Conservation (phyloP, 73 alveolate species). For the Uronychia setigera region DNA sequence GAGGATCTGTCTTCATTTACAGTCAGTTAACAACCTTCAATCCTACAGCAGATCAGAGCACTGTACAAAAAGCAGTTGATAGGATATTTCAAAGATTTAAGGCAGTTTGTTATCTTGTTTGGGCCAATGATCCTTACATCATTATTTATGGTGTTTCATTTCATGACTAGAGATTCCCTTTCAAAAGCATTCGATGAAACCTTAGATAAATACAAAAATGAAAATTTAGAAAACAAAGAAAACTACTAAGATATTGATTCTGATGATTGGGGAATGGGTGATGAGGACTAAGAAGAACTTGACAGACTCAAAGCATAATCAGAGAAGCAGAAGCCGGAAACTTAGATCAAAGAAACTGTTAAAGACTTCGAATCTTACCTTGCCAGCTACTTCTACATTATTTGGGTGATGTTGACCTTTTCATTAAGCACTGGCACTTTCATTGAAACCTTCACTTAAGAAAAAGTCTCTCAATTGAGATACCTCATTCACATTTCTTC, state of each 20-base stretch:
- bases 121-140: background rate
- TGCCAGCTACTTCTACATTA: background rate
- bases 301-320: background rate
- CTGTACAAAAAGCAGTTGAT: background rate
- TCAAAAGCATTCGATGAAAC: background rate
- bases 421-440: background rate
- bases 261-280: background rate
- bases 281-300: background rate
- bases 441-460: background rate
- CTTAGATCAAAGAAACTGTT: background rate
- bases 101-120: background rate
- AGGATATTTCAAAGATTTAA: background rate
- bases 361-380: background rate
- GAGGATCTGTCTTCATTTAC: background rate
- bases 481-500: background rate
- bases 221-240: background rate
- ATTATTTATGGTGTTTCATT: background rate
- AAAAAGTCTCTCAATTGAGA: background rate
- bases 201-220: background rate
- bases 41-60: background rate
- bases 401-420: background rate
- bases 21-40: background rate
- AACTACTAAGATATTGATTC: too few relatives aligned
- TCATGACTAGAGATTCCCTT: background rate
- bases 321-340: background rate